These are phyloP conservation scores for Colletotrichum cereale DNA, from an alignment of 2,329 filamentous ascomycete genomes.

Conservation along the genomic window DNA sequence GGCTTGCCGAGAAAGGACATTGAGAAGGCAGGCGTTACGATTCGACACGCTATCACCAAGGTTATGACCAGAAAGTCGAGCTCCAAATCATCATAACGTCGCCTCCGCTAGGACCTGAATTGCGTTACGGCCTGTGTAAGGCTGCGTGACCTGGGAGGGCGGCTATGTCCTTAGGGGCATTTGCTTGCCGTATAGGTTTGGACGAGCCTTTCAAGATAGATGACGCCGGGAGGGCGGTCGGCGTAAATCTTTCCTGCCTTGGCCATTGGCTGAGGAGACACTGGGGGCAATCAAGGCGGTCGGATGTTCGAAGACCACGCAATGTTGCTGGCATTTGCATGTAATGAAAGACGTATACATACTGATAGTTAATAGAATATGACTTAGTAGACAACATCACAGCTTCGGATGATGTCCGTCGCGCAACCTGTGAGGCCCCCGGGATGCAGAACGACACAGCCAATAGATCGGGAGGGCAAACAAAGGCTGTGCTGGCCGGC, in stretches of 20 bases:
- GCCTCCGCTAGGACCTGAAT: not conserved
- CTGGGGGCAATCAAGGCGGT: not conserved
- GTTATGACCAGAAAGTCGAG: conserved; percentile 78
- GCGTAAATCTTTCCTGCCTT: not conserved
- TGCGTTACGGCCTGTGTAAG: conserved; percentile 41
- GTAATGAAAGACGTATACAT: conserved; percentile 18
- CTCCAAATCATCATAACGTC: conserved; percentile 44
- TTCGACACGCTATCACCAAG: conserved; percentile 94
- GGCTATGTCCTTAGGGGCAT: not conserved
- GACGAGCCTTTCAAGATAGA: not conserved
- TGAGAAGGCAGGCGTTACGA: conserved; percentile 89
- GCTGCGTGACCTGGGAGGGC: not conserved
- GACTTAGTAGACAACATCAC: not conserved
- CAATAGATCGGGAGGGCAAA: not conserved
- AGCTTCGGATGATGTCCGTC: not conserved
- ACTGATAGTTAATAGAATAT: conserved; percentile 31
- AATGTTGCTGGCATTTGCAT: conserved; percentile 3
- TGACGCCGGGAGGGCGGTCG: not conserved
- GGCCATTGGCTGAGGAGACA: not conserved
- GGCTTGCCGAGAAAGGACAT: conserved; percentile 94
- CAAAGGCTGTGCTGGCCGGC: not conserved
- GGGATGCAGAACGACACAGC: not conserved
- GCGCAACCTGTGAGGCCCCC: not conserved
- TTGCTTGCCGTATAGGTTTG: not conserved
- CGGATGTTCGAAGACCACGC: not conserved